Percentiles rank a stretch among this genome's conserved stretches.
These are phyloP conservation scores for Elaeis guineensis DNA, from an alignment of 176 grass and related monocot genomes.

Conservation along the genomic window DNA sequence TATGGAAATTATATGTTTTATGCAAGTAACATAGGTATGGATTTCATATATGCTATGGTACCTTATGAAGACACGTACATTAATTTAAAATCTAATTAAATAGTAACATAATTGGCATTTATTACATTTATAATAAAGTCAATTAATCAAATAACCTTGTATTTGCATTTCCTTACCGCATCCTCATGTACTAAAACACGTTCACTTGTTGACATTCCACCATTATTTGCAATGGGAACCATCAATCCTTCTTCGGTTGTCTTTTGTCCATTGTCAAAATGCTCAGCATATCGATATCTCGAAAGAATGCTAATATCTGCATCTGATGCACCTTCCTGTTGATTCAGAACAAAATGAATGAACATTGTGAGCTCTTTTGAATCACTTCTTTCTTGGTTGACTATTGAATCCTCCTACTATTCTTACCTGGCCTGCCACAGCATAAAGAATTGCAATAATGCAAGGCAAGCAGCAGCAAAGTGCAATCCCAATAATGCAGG, in stretches of 20 bases:
- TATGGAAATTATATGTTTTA: no score
- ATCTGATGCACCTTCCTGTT: conserved; percentile 4
- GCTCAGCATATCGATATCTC: conserved; percentile 28
- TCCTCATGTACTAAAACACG: conserved; percentile 70
- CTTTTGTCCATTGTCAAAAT: conserved; percentile 41
- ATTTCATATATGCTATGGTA: no score
- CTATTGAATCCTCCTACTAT: not conserved
- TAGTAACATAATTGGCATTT: no score
- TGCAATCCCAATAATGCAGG: conserved; percentile 12
- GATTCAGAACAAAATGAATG: not conserved
- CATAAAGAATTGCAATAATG: conserved; percentile 13
- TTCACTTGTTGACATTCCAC: conserved; percentile 52
- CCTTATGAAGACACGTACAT: no score
- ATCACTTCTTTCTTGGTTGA: no score
- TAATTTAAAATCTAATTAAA: no score
- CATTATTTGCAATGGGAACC: conserved; percentile 77
- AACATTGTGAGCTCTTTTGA: no score
- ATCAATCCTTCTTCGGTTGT: conserved; percentile 62
- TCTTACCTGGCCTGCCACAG: conserved; percentile 12
- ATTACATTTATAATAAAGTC: no score
- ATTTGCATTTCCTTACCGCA: conserved; percentile 30
- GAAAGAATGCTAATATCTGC: conserved; percentile 7
- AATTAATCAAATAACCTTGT: no score
- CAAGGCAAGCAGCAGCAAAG: conserved; percentile 11
- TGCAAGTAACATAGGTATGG: no score